Evolutionary conservation across 2,329 filamentous ascomycete species (phyloP), one percentile per base, ranked within the genome.

Genomic region (Trichoderma pleuroti): DNA sequence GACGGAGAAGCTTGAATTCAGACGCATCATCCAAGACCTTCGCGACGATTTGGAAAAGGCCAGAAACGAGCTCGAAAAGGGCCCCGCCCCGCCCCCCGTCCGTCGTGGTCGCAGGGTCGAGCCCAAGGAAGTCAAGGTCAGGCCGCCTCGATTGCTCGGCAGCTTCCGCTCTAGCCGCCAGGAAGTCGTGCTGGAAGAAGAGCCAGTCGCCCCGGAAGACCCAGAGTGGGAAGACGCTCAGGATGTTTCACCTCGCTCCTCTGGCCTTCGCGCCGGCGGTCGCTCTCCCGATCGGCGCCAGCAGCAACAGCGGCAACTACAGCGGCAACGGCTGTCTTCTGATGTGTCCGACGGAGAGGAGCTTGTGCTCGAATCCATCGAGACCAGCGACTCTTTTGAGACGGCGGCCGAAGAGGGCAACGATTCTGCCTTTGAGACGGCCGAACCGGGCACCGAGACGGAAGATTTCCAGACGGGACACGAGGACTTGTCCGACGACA

Each of bases 1-100:
- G 89, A 98, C 95, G 0, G 96, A 99, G 81, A 99, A 98, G 85
- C 88, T 98, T 32, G 96, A 99, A 81, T 88, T 98, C 68, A 94
- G 93, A 82, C 92, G 95, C 72, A 93, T 99, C 87, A 88, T 98
- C 34, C 95, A 98, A 82, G 96, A 99, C 77, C 92, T 95, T 28
- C 90, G 94, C 42, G 96, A 99, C 78, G 96, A 99, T 77, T 83
- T 99, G 32, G 96, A 92, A 77, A 86, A 93, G 80, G 82, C 88
- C 60, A 88, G 90, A 72, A 88, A 84, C 70, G 68, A 72, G 52
- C 66, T 65, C 24, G 87, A 88, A 36, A 82, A 81, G 60, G 78
- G 73, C 26, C 79, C 81, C 63, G 79, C 81, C 26, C 76, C 81
- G 68, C 39, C 65, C 9, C 76, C 84, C 79, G 87, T 78, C 83